Evolutionary conservation across 768 basidiomycete genomes (phyloP).

Genomic region (Tricholomella constricta): DNA sequence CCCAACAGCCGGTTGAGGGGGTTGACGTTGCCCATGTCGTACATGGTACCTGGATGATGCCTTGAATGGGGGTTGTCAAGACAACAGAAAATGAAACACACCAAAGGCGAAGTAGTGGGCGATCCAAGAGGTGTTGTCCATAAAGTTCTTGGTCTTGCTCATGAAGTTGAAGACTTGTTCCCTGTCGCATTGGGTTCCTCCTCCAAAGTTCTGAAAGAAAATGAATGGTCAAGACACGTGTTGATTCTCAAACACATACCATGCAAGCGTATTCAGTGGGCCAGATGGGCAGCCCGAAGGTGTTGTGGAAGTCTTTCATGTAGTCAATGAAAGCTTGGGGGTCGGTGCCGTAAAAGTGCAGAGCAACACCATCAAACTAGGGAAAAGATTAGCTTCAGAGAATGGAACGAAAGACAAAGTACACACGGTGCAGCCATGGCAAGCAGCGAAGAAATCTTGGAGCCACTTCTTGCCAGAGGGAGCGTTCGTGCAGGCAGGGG

Average conservation of each 20-base stretch:
- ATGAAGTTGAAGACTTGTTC: conserved; percentile 53
- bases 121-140: conserved; percentile 47
- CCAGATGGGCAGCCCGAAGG: conserved; percentile 49
- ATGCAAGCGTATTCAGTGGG: conserved; percentile 75
- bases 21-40: conserved; percentile 59
- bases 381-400: neutral
- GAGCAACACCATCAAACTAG: conserved; percentile 56
- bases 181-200: conserved; percentile 40
- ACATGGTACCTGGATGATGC: conserved; percentile 50
- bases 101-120: conserved; percentile 61
- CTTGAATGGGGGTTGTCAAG: neutral
- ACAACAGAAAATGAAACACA: conserved; percentile 29
- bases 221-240: no score
- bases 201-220: conserved; percentile 52
- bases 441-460: conserved; percentile 52
- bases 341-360: conserved; percentile 71
- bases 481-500: conserved; percentile 70
- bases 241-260: conserved; percentile 30
- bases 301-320: conserved; percentile 45
- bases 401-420: neutral
- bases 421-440: conserved; percentile 57
- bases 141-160: conserved; percentile 39
- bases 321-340: conserved; percentile 53
- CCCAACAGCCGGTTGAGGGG: conserved; percentile 53
- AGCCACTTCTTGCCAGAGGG: conserved; percentile 67